phyloP scores from a whole-genome alignment of 108 stramenopile species.

The Fragilaria radians region DNA sequence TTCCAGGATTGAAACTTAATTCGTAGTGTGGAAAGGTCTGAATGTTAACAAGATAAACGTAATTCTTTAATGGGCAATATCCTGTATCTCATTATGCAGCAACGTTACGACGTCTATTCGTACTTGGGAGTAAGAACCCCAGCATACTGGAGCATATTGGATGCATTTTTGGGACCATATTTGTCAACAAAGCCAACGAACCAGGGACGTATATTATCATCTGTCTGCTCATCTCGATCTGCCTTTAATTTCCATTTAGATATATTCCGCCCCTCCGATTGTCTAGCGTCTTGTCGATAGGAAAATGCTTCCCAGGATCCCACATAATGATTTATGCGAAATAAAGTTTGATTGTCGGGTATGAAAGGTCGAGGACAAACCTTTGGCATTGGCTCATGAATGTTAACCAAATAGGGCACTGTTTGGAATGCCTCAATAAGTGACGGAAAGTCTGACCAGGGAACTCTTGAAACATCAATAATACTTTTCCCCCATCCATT shows the following conservation, averaged over 20 bases:
- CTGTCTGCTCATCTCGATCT: conserved; percentile 13
- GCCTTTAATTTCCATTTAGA: conserved; percentile 39
- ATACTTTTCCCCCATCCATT: conserved; percentile 42
- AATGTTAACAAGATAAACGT: too few relatives aligned
- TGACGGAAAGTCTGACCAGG: neutral
- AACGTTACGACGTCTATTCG: too few relatives aligned
- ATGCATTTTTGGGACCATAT: conserved; percentile 24
- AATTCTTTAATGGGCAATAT: too few relatives aligned
- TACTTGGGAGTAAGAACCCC: too few relatives aligned
- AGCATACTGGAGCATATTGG: conserved; percentile 20
- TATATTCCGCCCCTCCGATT: conserved; percentile 22
- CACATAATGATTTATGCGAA: conserved; percentile 49
- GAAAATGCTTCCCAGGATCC: conserved; percentile 38
- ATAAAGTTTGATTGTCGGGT: conserved; percentile 21
- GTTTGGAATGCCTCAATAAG: conserved; percentile 5
- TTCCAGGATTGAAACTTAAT: too few relatives aligned
- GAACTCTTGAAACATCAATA: conserved; percentile 37
- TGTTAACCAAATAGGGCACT: conserved; percentile 7
- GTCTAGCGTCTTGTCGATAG: conserved; percentile 39
- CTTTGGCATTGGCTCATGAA: conserved; percentile 33
- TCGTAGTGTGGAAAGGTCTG: too few relatives aligned
- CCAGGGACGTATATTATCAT: conserved; percentile 45
- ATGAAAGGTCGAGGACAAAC: conserved; percentile 26
- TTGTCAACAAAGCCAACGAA: conserved; percentile 33
- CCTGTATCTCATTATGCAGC: too few relatives aligned